Evolutionary conservation across 495 filamentous ascomycete species (phyloP).

Genomic region (Tetracladium marchalianum): DNA sequence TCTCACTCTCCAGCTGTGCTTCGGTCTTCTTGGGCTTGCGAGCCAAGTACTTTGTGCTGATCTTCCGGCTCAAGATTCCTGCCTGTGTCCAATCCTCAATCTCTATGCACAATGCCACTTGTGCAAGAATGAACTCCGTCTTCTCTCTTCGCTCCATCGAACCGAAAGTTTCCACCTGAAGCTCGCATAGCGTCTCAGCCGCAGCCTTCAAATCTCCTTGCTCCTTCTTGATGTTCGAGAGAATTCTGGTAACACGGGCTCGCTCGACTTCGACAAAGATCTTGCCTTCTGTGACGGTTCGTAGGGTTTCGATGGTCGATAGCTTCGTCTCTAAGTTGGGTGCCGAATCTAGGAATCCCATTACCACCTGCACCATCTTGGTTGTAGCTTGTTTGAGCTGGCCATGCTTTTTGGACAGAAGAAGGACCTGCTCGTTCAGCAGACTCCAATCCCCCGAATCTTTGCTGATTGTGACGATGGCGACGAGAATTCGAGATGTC

Average conservation of each 20-base stretch:
- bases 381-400: constrained; percentile 98
- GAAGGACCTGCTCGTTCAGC: constrained; percentile 89
- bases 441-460: constrained; percentile 83
- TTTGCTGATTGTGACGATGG: constrained; percentile 90
- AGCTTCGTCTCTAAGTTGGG: constrained; percentile 79
- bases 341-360: constrained; percentile 75
- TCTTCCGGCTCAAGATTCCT: constrained; percentile 88
- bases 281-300: constrained; percentile 98
- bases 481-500: constrained; percentile 76
- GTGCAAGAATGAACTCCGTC: constrained; percentile 94
- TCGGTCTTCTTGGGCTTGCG: constrained; percentile 81
- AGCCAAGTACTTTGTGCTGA: constrained; percentile 83
- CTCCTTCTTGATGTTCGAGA: constrained; percentile 92
- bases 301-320: constrained; percentile 84
- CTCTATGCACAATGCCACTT: constrained; percentile 91
- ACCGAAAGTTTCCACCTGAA: constrained; percentile 97
- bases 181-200: constrained; percentile 86
- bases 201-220: constrained; percentile 87
- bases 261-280: constrained; percentile 99
- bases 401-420: constrained; percentile 98
- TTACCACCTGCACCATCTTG: constrained; percentile 96
- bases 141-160: constrained; percentile 97
- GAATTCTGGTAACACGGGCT: constrained; percentile 84
- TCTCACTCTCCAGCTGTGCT: constrained; percentile 80
- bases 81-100: constrained; percentile 94